Percentiles rank a stretch among this genome's conserved stretches.
phyloP scores from a whole-genome alignment of 169 alveolate genomes.

The Fabrea salina region DNA sequence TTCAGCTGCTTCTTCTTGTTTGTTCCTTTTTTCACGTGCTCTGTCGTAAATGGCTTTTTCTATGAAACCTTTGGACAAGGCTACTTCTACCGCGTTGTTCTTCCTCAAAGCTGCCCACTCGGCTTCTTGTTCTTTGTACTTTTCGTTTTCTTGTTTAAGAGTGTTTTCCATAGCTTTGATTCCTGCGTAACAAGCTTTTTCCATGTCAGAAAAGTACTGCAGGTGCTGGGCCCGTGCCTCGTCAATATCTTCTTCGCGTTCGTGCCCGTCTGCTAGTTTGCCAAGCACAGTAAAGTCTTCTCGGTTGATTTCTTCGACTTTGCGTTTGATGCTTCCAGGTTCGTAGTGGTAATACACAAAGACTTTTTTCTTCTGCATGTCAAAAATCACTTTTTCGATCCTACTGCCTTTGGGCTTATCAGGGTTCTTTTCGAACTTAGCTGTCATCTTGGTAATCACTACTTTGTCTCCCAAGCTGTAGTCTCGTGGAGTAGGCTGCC shows the following conservation, averaged over 20 bases:
- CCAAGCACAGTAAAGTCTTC: not conserved
- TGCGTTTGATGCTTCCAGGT: not conserved
- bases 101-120: slow-evolving; percentile 33
- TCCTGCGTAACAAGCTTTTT: slow-evolving; percentile 54
- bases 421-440: slow-evolving; percentile 61
- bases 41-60: slow-evolving; percentile 63
- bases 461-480: slow-evolving; percentile 28
- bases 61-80: slow-evolving; percentile 37
- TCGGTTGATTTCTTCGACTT: not conserved
- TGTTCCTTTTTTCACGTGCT: slow-evolving; percentile 70
- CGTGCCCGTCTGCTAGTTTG: not conserved
- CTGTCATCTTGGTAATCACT: slow-evolving; percentile 63
- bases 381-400: slow-evolving; percentile 62
- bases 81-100: slow-evolving; percentile 9
- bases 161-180: slow-evolving; percentile 58
- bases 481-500: not conserved
- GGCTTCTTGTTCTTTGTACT: slow-evolving; percentile 34
- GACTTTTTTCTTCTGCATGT: slow-evolving; percentile 57
- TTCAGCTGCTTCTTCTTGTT: slow-evolving; percentile 60
- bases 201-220: slow-evolving; percentile 50
- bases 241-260: not conserved
- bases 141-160: slow-evolving; percentile 46
- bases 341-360: slow-evolving; percentile 35
- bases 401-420: slow-evolving; percentile 52
- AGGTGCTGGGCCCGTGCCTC: not conserved